These are phyloP conservation scores for Colletotrichum sidae DNA, from an alignment of 2,329 filamentous ascomycete species.

Conservation along the genomic window DNA sequence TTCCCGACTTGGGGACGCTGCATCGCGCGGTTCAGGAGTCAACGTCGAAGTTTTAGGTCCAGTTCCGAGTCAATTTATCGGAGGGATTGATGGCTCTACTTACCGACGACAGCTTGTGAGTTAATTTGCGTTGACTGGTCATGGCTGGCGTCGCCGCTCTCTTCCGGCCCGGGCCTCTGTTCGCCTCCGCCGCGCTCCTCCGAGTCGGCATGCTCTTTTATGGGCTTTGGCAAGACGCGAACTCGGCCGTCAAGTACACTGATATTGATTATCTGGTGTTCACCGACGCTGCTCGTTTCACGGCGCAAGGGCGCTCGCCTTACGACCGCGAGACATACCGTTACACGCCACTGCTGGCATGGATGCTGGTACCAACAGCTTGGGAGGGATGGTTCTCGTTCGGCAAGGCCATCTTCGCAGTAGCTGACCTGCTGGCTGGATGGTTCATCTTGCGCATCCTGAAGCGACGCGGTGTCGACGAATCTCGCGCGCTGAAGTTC, in stretches of 20 bases:
- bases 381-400: conserved; percentile 78
- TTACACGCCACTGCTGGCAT: conserved; percentile 94
- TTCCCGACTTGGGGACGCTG: conserved; percentile 26
- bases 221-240: conserved; percentile 90
- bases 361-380: conserved; percentile 86
- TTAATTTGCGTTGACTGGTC: background rate
- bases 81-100: no score
- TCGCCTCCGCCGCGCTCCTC: conserved; percentile 70
- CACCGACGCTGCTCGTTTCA: conserved; percentile 89
- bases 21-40: background rate
- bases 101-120: no score
- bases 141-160: conserved; percentile 48
- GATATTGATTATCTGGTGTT: conserved; percentile 99
- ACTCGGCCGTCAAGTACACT: conserved; percentile 95
- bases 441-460: conserved; percentile 73
- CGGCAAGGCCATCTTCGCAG: conserved; percentile 88
- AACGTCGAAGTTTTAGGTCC: no score
- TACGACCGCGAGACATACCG: conserved; percentile 95
- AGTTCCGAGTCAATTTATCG: no score
- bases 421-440: conserved; percentile 86
- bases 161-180: conserved; percentile 59
- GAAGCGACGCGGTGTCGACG: conserved; percentile 56
- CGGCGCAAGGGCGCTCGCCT: conserved; percentile 75
- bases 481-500: conserved; percentile 74
- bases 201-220: conserved; percentile 83